These are phyloP conservation scores for Trichoderma atroviride DNA, from an alignment of 2,329 filamentous ascomycete genomes.

Conservation along the genomic window DNA sequence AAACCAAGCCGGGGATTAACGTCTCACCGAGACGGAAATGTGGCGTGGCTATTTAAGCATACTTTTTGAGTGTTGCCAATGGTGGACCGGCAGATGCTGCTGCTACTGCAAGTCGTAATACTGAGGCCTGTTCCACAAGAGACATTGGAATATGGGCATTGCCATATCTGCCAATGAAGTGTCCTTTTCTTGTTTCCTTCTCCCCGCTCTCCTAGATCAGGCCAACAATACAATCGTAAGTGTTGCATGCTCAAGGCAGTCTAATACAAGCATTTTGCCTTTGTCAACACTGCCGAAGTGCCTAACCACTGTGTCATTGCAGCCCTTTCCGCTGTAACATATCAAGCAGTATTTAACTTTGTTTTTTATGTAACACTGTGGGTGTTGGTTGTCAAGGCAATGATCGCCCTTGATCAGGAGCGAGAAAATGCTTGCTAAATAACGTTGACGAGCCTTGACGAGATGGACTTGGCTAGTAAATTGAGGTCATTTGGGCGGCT, in stretches of 20 bases:
- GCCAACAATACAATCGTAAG: no score
- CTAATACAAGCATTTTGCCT: neutral
- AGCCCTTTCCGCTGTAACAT: neutral
- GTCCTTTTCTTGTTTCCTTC: neutral
- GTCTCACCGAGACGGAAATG: neutral
- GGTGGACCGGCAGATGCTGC: neutral
- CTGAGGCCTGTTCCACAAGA: neutral
- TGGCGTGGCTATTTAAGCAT: slow-evolving; percentile 22
- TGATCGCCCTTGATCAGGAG: neutral
- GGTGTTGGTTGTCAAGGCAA: neutral
- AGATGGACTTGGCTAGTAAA: slow-evolving; percentile 1
- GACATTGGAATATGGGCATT: neutral
- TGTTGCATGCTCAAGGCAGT: neutral
- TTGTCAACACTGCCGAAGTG: neutral
- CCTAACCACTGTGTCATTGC: neutral
- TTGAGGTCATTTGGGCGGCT: neutral
- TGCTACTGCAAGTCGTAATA: neutral
- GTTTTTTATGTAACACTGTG: neutral
- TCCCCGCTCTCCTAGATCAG: neutral
- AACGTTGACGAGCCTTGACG: neutral
- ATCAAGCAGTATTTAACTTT: neutral
- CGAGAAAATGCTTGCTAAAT: neutral
- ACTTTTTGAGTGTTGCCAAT: slow-evolving; percentile 15
- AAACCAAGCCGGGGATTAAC: neutral
- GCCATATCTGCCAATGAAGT: neutral